Evolutionary conservation across 768 basidiomycete genomes (phyloP), one percentile per base, ranked within the genome.

Genomic region (Collybia sp.): DNA sequence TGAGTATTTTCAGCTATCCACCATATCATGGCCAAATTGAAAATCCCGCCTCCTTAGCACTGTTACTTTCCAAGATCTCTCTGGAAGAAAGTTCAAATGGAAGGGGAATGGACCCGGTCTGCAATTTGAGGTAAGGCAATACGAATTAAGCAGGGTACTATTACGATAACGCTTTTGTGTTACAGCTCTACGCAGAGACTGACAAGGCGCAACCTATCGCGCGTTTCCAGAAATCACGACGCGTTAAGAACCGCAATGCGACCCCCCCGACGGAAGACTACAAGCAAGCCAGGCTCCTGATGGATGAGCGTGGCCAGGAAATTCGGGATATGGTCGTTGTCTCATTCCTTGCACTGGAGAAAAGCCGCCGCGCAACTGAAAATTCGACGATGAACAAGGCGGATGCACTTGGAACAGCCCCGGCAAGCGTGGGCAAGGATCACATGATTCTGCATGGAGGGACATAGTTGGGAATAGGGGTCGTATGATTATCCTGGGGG

Each of bases 301-400:
- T 73, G 30, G 61, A 61, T 40, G 31, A 49, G 12, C 61, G 67
- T 10, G 71, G 61, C n/a, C 31, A 54, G 37, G 61, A 67, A 48
- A 64, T 72, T 19, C 60, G 58, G 41, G 69, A 73, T 40, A 47
- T 66, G 4, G 63, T 66, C 18, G 63, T 75, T 6, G 48, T 70
- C 11, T 70, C 70, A 2, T 72, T 73, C 53, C 53, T 71, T 19
- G 60, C 71, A 34, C 63, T 73, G 17, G 72, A 76, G 58, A 72
- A 69, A 49, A 57, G 50, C 12, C 58, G 69, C 18, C 54, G 72
- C 30, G 52, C 52, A 36, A 55, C 48, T 12, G 70, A 71, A 37
- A 55, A 40, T 6, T 56, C 65, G 15, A 53, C 53, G 16, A 33
- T 44, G 19, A 53, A 52, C 18, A 43, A 38, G 11, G 53, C 58